phyloP scores from a whole-genome alignment of 345 rosid genomes.

The Brassica nigra region DNA sequence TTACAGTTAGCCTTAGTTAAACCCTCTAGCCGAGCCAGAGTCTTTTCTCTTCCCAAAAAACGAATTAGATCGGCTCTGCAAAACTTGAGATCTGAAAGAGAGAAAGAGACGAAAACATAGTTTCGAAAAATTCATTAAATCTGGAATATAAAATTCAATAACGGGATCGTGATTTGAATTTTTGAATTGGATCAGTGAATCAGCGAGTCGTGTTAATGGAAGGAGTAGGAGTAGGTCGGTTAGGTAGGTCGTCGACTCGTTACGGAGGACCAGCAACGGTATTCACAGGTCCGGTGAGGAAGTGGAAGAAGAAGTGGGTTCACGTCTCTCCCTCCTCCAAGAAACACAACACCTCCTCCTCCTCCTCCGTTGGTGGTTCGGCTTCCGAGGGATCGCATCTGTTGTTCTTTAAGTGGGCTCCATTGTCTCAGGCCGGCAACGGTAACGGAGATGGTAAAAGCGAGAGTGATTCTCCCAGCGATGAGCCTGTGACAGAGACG shows the following conservation, averaged over 20 bases:
- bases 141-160: neutral
- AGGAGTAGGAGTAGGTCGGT: slow-evolving; percentile 96
- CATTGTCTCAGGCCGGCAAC: slow-evolving; percentile 52
- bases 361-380: slow-evolving; percentile 36
- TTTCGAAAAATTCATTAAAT: neutral
- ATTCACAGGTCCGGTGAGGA: slow-evolving; percentile 93
- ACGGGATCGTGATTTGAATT: slow-evolving; percentile 23
- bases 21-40: neutral
- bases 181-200: slow-evolving; percentile 34
- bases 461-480: slow-evolving; percentile 44
- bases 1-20: neutral
- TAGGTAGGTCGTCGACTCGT: slow-evolving; percentile 95
- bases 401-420: slow-evolving; percentile 86
- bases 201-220: slow-evolving; percentile 55
- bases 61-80: neutral
- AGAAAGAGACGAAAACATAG: neutral
- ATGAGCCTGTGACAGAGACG: slow-evolving; percentile 29
- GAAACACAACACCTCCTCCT: slow-evolving; percentile 36
- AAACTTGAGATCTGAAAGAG: slow-evolving; percentile 21
- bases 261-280: slow-evolving; percentile 89
- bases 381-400: slow-evolving; percentile 64
- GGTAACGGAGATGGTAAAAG: slow-evolving; percentile 34
- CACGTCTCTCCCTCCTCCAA: slow-evolving; percentile 61
- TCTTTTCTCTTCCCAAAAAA: neutral
- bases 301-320: slow-evolving; percentile 99